A percentile compares a stretch with the other conserved stretches of the same genome.
phyloP scores from a whole-genome alignment of 805 yeast genomes.

The Pichia californica region DNA sequence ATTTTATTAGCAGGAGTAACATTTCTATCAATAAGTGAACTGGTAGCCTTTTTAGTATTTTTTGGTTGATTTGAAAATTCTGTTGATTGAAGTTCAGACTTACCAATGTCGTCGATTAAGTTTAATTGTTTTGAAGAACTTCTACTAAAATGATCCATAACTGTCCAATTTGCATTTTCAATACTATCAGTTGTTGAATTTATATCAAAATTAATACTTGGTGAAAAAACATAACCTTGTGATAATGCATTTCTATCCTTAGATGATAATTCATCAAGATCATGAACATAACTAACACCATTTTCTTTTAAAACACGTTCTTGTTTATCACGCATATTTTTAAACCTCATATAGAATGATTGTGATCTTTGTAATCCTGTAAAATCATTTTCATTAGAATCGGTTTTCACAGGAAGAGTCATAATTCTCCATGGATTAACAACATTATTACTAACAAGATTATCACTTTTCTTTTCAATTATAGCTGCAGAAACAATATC shows the following conservation, averaged over 20 bases:
- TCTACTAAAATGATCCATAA: background rate
- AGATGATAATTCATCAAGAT: slow-evolving; percentile 8
- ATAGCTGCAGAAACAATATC: background rate
- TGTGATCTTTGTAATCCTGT: slow-evolving; percentile 6
- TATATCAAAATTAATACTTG: slow-evolving; percentile 19
- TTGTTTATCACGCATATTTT: slow-evolving; percentile 13
- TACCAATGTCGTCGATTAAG: too few species aligned
- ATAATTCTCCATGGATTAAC: background rate
- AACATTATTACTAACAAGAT: background rate
- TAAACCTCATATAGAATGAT: slow-evolving; percentile 16
- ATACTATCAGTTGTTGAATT: background rate
- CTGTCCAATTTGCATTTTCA: slow-evolving; percentile 8
- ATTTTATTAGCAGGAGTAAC: background rate
- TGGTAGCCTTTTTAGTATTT: background rate
- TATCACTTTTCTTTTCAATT: background rate
- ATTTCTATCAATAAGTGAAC: slow-evolving; percentile 1
- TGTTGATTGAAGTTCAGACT: too few species aligned
- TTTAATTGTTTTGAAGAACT: background rate
- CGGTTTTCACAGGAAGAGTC: background rate
- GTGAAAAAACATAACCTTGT: slow-evolving; percentile 18
- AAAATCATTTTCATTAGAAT: background rate
- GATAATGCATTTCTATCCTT: slow-evolving; percentile 4
- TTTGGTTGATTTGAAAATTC: too few species aligned
- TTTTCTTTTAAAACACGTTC: slow-evolving; percentile 16
- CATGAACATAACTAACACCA: slow-evolving; percentile 21